These are phyloP conservation scores for Sergeia podlipaevii DNA, from an alignment of 208 protist species.

Conservation along the genomic window DNA sequence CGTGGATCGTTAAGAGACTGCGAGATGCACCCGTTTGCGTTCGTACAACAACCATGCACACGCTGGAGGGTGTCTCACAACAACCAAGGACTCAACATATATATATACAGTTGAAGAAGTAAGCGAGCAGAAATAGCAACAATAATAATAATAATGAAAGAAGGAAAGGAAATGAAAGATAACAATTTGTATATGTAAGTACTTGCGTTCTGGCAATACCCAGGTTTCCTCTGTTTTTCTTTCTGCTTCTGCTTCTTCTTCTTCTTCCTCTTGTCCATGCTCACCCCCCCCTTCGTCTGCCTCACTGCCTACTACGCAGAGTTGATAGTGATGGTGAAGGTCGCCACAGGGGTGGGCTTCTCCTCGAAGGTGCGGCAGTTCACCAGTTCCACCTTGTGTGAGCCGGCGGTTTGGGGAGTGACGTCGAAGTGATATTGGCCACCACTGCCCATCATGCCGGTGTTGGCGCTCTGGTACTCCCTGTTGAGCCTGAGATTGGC, in stretches of 20 bases:
- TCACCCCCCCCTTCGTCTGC: no score
- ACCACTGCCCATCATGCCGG: constrained; percentile 29
- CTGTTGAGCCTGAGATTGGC: constrained; percentile 17
- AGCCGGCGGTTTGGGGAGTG: constrained; percentile 21
- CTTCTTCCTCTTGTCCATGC: neutral
- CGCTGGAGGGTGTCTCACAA: no score
- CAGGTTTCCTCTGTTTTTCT: neutral
- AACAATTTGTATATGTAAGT: neutral
- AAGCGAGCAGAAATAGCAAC: constrained; percentile 9
- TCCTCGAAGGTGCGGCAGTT: constrained; percentile 51
- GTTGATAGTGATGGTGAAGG: constrained; percentile 42
- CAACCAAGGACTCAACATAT: no score
- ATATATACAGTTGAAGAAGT: no score
- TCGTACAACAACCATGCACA: no score
- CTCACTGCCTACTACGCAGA: constrained; percentile 5
- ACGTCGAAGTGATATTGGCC: constrained; percentile 40
- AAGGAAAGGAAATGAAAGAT: neutral
- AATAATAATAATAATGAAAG: constrained; percentile 10
- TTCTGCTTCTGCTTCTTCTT: constrained; percentile 4
- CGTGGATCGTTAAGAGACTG: neutral
- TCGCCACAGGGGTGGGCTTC: constrained; percentile 10
- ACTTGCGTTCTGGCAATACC: neutral
- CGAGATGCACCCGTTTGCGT: no score
- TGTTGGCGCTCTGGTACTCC: neutral
- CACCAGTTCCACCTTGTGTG: constrained; percentile 31